phyloP scores from a whole-genome alignment of 2,329 filamentous ascomycete genomes.

The Rhynchosporium secalis region DNA sequence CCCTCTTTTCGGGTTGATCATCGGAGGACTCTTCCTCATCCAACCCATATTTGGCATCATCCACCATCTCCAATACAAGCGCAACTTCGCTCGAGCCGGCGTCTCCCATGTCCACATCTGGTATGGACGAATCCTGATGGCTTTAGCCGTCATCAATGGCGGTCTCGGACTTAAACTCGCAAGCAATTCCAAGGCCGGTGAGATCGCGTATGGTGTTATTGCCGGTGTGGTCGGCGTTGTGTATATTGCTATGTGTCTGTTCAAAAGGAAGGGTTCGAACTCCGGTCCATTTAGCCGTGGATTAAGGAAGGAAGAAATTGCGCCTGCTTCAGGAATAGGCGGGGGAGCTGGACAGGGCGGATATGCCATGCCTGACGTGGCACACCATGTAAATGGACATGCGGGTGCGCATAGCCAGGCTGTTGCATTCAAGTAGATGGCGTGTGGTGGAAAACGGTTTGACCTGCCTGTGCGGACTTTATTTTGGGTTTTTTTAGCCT shows the following conservation, averaged over 20 bases:
- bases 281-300: background rate
- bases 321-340: background rate
- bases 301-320: background rate
- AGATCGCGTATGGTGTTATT: constrained; percentile 58
- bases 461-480: too few relatives aligned
- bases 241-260: constrained; percentile 44
- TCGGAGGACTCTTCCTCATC: constrained; percentile 54
- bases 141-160: constrained; percentile 62
- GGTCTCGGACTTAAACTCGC: constrained; percentile 59
- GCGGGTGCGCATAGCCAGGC: too few relatives aligned
- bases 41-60: constrained; percentile 59
- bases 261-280: constrained; percentile 25
- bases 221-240: constrained; percentile 49
- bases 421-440: too few relatives aligned
- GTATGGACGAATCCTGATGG: constrained; percentile 59
- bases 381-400: too few relatives aligned
- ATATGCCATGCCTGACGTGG: too few relatives aligned
- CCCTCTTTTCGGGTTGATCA: constrained; percentile 55
- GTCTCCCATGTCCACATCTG: constrained; percentile 61
- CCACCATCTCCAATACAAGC: constrained; percentile 57
- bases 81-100: constrained; percentile 48
- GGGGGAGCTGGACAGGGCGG: too few relatives aligned
- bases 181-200: constrained; percentile 42
- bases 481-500: too few relatives aligned
- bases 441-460: too few relatives aligned